These are phyloP conservation scores for Geosmithia putterillii DNA, from an alignment of 2,329 filamentous ascomycete genomes.

Conservation along the genomic window DNA sequence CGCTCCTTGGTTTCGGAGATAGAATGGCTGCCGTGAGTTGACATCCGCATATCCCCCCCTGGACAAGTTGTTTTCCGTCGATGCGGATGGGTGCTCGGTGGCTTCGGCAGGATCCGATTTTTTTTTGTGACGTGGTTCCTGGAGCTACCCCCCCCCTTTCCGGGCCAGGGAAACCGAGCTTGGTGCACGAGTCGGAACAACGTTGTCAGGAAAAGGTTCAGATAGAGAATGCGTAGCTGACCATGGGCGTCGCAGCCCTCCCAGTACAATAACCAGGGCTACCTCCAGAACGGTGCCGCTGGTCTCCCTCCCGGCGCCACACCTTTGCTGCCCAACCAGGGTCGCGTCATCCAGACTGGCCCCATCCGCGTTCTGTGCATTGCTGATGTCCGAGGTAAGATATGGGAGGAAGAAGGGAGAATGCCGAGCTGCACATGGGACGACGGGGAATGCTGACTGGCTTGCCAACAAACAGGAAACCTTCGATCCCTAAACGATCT, in stretches of 20 bases:
- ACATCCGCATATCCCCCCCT: constrained; percentile 6
- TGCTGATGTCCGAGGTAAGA: constrained; percentile 58
- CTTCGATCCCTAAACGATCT: constrained; percentile 91
- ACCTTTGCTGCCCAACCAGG: constrained; percentile 55
- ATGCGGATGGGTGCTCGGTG: background rate
- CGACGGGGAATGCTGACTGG: background rate
- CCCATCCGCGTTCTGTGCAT: constrained; percentile 58
- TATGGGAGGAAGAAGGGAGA: background rate
- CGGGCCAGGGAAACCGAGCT: background rate
- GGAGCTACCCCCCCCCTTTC: background rate
- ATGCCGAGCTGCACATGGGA: constrained; percentile 1
- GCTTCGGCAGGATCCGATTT: background rate
- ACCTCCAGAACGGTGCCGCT: constrained; percentile 50
- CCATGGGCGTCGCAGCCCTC: no score
- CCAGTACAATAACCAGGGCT: constrained; percentile 38
- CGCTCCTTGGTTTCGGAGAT: constrained; percentile 15
- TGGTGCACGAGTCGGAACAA: no score
- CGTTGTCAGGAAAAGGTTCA: no score
- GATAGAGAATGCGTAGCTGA: no score
- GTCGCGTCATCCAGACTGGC: constrained; percentile 52
- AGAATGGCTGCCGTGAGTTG: constrained; percentile 31
- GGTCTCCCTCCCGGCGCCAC: constrained; percentile 45
- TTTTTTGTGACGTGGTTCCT: no score
- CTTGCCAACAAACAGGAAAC: constrained; percentile 52
- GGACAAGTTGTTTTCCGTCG: background rate